Base-by-base conservation (phyloP, 2,329 filamentous ascomycete genomes). In the Sporothrix mexicana region DNA sequence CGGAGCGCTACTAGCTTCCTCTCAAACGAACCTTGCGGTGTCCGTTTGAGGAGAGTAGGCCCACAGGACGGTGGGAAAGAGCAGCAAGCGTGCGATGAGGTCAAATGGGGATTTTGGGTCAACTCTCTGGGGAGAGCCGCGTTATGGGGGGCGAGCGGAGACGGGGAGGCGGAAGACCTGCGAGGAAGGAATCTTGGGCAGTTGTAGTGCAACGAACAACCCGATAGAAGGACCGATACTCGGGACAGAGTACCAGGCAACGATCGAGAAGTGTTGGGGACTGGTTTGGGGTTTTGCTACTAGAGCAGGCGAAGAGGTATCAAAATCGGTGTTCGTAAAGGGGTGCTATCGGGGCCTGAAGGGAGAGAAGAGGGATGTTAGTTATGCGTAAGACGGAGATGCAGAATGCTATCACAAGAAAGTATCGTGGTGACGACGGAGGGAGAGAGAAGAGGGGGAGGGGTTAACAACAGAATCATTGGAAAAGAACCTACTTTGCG, bases 1-100 rank as follows among this genome's bases (percentile, higher is more conserved):
- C 92, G 92, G 92, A 96, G 94, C 94, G 93, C 94, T 94, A 92
- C 94, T 94, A 92, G 94, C 94, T 97, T 91, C 93, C 90, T 88
- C 93, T 90, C 93, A 97, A 94, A 95, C 93, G 93, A 95, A 95
- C 92, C 89, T 92, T 94, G 92, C 90, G 90, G 91, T 88, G 92
- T 93, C 88, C 93, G 94, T 88, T 90, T 93, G 93, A 95, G 93
- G 64, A 95, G 92, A 96, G 93, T 94, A 96, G 94, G 93, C 94
- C 93, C 94, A 96, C 92, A 90, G 88, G 87, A 88, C 83, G 86
- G 88, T 95, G 93, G 94, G 93, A 51, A 89, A 88, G 92, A 94
- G 92, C 92, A 90, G 88, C 89, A 93, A 87, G 62, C 61, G 53
- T 55, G 88, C 79, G 77, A 81, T 77, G 73, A 77, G 73, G 75